Percentiles rank a stretch among this genome's conserved stretches.
These are phyloP conservation scores for Gastrodia elata DNA, from an alignment of 106 monocot genomes.

Conservation along the genomic window DNA sequence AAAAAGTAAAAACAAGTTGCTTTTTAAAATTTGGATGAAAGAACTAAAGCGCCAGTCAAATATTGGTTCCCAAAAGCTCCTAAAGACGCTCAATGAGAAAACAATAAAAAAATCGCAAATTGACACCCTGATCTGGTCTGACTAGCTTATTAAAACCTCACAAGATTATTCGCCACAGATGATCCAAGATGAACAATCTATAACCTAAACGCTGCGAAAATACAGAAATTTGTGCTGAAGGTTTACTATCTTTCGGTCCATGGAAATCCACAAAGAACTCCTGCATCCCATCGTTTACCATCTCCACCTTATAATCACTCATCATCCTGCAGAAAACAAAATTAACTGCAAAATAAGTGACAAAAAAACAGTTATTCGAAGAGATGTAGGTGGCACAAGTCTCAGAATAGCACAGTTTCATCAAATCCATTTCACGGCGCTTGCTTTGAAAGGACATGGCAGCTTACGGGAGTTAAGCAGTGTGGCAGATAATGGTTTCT, in stretches of 20 bases:
- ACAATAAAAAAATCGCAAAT: too few relatives aligned
- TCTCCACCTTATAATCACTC: constrained; percentile 99
- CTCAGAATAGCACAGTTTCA: constrained; percentile 44
- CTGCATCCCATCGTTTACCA: constrained; percentile 97
- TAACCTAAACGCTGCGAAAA: not conserved
- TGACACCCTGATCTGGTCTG: too few relatives aligned
- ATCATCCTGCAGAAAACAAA: constrained; percentile 58
- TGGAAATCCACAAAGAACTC: constrained; percentile 88
- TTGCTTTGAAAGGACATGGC: constrained; percentile 66
- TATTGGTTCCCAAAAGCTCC: too few relatives aligned
- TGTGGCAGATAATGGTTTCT: too few relatives aligned
- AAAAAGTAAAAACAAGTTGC: too few relatives aligned
- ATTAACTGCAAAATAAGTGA: not conserved
- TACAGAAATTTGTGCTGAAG: not conserved
- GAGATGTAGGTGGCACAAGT: not conserved
- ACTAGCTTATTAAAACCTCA: not conserved
- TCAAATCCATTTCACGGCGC: constrained; percentile 67
- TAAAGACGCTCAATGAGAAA: too few relatives aligned
- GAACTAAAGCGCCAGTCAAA: too few relatives aligned
- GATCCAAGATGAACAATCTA: not conserved
- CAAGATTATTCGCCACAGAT: not conserved
- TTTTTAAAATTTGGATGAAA: too few relatives aligned
- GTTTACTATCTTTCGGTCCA: constrained; percentile 76
- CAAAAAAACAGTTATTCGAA: not conserved
- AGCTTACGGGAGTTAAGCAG: too few relatives aligned